A percentile compares a stretch with the other conserved stretches of the same genome.
These are phyloP conservation scores for Parathielavia appendiculata DNA, from an alignment of 495 filamentous ascomycete genomes.

Conservation along the genomic window DNA sequence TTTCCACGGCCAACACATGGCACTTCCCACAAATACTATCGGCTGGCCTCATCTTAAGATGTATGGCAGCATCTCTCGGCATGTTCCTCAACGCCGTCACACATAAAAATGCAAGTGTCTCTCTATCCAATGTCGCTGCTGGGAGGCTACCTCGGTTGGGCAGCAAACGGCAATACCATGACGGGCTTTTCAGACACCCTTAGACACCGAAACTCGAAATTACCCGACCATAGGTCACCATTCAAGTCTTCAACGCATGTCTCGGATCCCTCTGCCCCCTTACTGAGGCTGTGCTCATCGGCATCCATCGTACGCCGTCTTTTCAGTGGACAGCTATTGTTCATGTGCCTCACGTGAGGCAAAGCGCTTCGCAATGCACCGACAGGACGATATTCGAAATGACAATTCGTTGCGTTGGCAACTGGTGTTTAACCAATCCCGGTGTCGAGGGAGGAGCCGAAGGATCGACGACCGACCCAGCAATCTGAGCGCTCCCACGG, in stretches of 20 bases:
- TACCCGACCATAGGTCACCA: neutral
- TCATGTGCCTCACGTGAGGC: conserved; percentile 7
- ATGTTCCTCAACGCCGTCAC: conserved; percentile 46
- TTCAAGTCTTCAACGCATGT: too few relatives aligned
- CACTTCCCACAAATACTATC: too few relatives aligned
- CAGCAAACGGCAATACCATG: conserved; percentile 40
- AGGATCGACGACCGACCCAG: too few relatives aligned
- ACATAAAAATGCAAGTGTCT: conserved; percentile 39
- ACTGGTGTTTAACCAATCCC: conserved; percentile 2
- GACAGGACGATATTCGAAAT: neutral
- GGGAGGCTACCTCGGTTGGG: conserved; percentile 45
- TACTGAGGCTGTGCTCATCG: conserved; percentile 7
- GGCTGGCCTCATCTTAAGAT: conserved; percentile 40
- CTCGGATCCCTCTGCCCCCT: too few relatives aligned
- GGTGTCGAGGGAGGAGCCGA: neutral
- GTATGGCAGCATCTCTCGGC: conserved; percentile 35
- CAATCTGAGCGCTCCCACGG: too few relatives aligned
- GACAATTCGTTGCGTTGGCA: conserved; percentile 9
- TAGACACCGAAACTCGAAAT: too few relatives aligned
- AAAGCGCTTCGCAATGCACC: neutral
- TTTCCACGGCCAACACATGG: too few relatives aligned
- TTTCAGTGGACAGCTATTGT: neutral
- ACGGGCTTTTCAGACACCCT: conserved; percentile 45
- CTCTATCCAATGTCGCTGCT: conserved; percentile 35
- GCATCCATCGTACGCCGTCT: neutral